Percentiles rank a stretch among this genome's conserved stretches.
Evolutionary conservation across 106 monocot genomes (phyloP).

Genomic region (Dioscorea alata): DNA sequence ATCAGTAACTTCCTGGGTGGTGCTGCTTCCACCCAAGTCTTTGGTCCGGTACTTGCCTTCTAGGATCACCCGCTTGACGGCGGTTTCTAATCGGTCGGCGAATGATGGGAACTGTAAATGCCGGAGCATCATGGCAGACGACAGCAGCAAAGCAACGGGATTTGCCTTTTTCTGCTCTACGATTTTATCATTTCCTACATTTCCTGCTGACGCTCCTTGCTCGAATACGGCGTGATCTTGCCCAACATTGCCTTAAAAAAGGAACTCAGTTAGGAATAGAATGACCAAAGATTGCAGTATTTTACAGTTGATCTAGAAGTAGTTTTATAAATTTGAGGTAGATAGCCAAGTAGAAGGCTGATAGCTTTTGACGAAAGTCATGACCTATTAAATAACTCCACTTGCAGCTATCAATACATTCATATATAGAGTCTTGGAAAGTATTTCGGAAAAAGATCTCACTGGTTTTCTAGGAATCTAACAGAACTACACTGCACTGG

Average conservation of each 20-base stretch:
- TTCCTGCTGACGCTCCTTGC: conserved; percentile 15
- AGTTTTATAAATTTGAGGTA: too few species aligned
- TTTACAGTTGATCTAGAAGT: too few species aligned
- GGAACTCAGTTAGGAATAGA: not conserved
- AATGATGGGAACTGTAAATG: conserved; percentile 18
- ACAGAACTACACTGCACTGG: too few species aligned
- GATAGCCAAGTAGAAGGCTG: too few species aligned
- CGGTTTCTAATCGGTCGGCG: conserved; percentile 13
- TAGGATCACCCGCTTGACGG: conserved; percentile 7
- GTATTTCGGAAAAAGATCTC: too few species aligned
- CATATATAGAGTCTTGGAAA: too few species aligned
- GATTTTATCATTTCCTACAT: conserved; percentile 11
- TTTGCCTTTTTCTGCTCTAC: conserved; percentile 11
- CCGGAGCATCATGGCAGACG: conserved; percentile 16
- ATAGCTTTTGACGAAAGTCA: too few species aligned
- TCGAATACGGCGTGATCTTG: conserved; percentile 12
- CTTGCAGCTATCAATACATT: too few species aligned
- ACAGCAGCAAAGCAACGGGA: conserved; percentile 17
- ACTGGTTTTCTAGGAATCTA: too few species aligned
- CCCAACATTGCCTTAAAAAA: conserved; percentile 9
- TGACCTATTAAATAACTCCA: too few species aligned
- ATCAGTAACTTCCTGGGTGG: conserved; percentile 13
- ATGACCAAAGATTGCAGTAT: too few species aligned
- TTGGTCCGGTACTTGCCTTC: conserved; percentile 19
- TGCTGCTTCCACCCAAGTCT: conserved; percentile 14